Percentiles rank a stretch among this genome's conserved stretches.
Evolutionary conservation across 805 yeast species (phyloP).

Genomic region (Cyberlindnera euphorbiiphila): DNA sequence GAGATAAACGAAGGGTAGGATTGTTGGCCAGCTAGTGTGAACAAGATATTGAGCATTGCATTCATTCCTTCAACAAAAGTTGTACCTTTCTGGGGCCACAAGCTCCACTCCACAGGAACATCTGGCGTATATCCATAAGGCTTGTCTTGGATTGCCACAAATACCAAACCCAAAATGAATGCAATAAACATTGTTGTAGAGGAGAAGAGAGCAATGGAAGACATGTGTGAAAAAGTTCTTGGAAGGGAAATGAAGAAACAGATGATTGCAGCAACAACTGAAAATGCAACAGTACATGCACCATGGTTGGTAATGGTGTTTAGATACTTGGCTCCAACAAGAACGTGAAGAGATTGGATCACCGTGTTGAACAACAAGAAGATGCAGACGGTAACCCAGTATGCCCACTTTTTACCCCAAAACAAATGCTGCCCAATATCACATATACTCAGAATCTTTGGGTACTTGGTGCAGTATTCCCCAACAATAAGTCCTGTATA

Average conservation of each 20-base stretch:
- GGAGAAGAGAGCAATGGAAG: slow-evolving; percentile 47
- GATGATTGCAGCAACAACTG: slow-evolving; percentile 45
- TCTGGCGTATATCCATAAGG: slow-evolving; percentile 39
- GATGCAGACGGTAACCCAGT: slow-evolving; percentile 54
- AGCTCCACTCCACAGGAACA: slow-evolving; percentile 39
- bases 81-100: slow-evolving; percentile 52
- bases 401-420: slow-evolving; percentile 47
- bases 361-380: slow-evolving; percentile 52
- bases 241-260: slow-evolving; percentile 53
- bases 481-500: slow-evolving; percentile 54
- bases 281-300: slow-evolving; percentile 49
- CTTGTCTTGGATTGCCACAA: slow-evolving; percentile 49
- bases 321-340: slow-evolving; percentile 55
- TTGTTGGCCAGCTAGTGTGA: slow-evolving; percentile 62
- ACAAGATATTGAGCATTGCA: slow-evolving; percentile 55
- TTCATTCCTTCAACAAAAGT: slow-evolving; percentile 50
- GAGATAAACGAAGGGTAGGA: slow-evolving; percentile 59
- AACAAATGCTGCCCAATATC: slow-evolving; percentile 57
- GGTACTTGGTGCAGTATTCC: slow-evolving; percentile 51
- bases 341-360: slow-evolving; percentile 55
- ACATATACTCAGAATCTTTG: slow-evolving; percentile 48
- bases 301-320: slow-evolving; percentile 50
- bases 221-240: slow-evolving; percentile 51
- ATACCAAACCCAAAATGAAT: slow-evolving; percentile 46
- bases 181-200: slow-evolving; percentile 58